These are phyloP conservation scores for Lichenothelia convexa DNA, from an alignment of 495 filamentous ascomycete genomes.

Conservation along the genomic window DNA sequence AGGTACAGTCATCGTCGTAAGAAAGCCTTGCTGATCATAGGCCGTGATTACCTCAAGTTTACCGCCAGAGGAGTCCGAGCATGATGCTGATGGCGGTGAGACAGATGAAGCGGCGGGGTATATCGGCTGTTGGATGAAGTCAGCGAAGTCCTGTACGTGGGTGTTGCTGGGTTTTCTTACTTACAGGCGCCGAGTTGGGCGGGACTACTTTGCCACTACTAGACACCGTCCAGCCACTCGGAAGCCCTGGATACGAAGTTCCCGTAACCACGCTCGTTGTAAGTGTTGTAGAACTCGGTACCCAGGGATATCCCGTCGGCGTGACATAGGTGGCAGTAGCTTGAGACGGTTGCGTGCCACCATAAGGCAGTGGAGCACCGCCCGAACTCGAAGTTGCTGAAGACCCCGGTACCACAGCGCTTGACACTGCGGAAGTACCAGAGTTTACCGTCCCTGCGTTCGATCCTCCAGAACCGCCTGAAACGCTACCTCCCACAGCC, in stretches of 20 bases:
- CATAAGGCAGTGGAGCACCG: constrained; percentile 47
- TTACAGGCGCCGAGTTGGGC: constrained; percentile 30
- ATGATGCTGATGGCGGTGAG: constrained; percentile 27
- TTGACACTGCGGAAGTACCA: no score
- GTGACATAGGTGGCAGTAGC: constrained; percentile 26
- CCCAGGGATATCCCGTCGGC: constrained; percentile 45
- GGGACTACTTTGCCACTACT: constrained; percentile 49
- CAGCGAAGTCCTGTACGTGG: not conserved
- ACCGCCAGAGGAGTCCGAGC: constrained; percentile 27
- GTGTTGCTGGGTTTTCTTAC: constrained; percentile 22
- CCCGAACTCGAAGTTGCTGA: constrained; percentile 35
- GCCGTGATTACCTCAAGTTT: constrained; percentile 27
- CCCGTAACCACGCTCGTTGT: constrained; percentile 21
- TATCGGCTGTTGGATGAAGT: constrained; percentile 22
- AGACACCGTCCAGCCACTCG: constrained; percentile 58
- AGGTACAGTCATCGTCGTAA: constrained; percentile 21
- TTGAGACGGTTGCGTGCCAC: constrained; percentile 31
- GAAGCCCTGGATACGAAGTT: constrained; percentile 35
- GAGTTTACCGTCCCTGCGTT: no score
- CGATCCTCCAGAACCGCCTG: constrained; percentile 28
- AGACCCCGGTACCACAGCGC: constrained; percentile 29
- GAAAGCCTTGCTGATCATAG: constrained; percentile 28
- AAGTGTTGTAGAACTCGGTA: constrained; percentile 22
- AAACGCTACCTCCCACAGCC: constrained; percentile 50
- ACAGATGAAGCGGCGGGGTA: constrained; percentile 27